Conservation (phyloP, 148 eudicot genomes). For the Rheum nobile region DNA sequence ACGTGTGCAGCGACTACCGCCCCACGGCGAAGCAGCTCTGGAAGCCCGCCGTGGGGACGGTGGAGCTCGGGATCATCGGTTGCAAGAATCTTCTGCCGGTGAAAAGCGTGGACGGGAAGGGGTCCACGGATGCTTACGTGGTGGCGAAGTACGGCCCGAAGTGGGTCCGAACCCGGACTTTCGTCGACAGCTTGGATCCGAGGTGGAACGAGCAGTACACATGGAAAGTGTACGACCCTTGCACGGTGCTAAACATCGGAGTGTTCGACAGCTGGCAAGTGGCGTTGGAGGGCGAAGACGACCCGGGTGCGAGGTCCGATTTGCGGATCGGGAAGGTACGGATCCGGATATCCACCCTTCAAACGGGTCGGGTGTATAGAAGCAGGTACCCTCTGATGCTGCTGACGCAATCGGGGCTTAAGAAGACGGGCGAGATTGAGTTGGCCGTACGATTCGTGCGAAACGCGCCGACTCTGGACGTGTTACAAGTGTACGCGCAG, state of each 20-base stretch:
- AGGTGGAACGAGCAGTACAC: conserved; percentile 99
- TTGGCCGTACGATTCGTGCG: conserved; percentile 67
- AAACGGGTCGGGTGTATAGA: conserved; percentile 53
- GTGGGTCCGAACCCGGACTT: conserved; percentile 78
- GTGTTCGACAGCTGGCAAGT: conserved; percentile 61
- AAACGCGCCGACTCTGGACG: conserved; percentile 46
- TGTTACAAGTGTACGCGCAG: conserved; percentile 68
- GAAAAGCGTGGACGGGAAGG: conserved; percentile 58
- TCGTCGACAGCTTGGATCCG: conserved; percentile 63
- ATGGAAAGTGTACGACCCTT: conserved; percentile 85
- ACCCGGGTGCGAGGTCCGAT: conserved; percentile 39
- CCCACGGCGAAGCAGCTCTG: conserved; percentile 91
- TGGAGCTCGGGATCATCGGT: conserved; percentile 77
- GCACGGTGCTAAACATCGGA: conserved; percentile 70
- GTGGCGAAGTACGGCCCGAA: conserved; percentile 91
- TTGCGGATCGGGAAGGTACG: conserved; percentile 79
- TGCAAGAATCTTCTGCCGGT: conserved; percentile 60
- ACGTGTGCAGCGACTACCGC: conserved; percentile 77
- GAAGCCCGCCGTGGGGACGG: conserved; percentile 66
- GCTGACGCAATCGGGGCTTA: conserved; percentile 52
- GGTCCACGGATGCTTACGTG: conserved; percentile 69
- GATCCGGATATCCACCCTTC: conserved; percentile 65
- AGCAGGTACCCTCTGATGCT: conserved; percentile 54
- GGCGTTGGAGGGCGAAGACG: conserved; percentile 29
- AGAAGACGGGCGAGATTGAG: conserved; percentile 85